Conservation (phyloP, 2,329 filamentous ascomycete genomes). For the Trichophyton schoenleinii region DNA sequence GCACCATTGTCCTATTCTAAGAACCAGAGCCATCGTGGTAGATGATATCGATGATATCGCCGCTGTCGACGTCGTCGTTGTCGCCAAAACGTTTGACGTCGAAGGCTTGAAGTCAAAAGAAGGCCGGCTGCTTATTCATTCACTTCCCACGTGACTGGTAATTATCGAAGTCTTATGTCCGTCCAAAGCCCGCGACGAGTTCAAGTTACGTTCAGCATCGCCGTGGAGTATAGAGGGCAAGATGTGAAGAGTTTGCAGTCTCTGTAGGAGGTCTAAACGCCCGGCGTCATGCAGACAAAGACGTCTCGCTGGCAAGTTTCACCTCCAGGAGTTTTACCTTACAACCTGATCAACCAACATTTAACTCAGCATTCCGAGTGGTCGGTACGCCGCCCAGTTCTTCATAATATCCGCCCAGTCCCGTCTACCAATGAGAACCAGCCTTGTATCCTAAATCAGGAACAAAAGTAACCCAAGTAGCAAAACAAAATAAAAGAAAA, state of each 20-base stretch:
- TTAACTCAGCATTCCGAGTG: conserved; percentile 1
- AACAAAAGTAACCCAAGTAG: neutral
- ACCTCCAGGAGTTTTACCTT: neutral
- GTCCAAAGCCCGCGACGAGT: neutral
- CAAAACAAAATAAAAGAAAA: neutral
- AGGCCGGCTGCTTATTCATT: neutral
- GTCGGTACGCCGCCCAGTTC: neutral
- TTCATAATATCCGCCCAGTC: neutral
- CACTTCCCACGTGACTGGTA: neutral
- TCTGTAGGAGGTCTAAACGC: neutral
- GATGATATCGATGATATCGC: neutral
- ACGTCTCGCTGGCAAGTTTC: neutral
- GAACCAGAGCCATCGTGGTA: neutral
- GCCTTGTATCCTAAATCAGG: neutral
- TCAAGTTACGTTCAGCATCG: too few relatives aligned
- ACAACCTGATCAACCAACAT: conserved; percentile 1
- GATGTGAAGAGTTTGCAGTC: neutral
- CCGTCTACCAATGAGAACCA: neutral
- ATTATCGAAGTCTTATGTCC: neutral
- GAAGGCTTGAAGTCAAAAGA: neutral
- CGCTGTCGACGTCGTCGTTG: too few relatives aligned
- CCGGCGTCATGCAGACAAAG: neutral
- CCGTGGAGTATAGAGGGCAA: neutral
- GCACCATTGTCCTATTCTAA: neutral
- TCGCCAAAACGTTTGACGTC: neutral